A percentile compares a stretch with the other conserved stretches of the same genome.
Conservation (phyloP, 139 green algal species). For the Micromonas pusilla region DNA sequence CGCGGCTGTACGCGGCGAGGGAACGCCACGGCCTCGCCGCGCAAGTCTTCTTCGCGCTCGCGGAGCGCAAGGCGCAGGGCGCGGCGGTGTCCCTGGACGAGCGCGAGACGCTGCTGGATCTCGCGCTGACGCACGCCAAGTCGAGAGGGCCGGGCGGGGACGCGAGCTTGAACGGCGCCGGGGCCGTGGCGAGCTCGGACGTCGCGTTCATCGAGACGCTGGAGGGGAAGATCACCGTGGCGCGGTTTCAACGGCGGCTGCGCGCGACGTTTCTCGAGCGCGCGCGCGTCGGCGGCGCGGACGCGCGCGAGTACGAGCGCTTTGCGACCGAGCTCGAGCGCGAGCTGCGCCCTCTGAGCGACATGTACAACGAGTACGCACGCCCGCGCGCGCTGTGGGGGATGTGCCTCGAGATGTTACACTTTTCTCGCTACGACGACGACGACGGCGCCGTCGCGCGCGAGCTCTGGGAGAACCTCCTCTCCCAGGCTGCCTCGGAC, state of each 20-base stretch:
- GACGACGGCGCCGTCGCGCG: conserved; percentile 44
- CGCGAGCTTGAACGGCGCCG: background rate
- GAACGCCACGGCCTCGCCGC: conserved; percentile 36
- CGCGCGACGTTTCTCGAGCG: background rate
- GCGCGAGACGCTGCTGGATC: conserved; percentile 36
- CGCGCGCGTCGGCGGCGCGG: background rate
- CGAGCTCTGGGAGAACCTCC: conserved; percentile 66
- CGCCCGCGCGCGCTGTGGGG: conserved; percentile 55
- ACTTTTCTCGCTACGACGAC: conserved; percentile 49
- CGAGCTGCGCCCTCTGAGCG: conserved; percentile 7
- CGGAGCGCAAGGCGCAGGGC: conserved; percentile 41
- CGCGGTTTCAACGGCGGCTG: conserved; percentile 26
- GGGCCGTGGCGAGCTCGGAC: background rate
- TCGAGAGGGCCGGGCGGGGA: background rate
- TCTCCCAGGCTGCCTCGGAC: conserved; percentile 21
- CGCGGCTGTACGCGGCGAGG: conserved; percentile 48
- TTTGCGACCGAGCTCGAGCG: conserved; percentile 9
- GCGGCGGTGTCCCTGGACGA: conserved; percentile 46
- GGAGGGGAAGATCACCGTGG: conserved; percentile 27
- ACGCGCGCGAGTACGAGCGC: background rate
- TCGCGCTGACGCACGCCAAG: conserved; percentile 25
- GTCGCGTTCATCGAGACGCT: background rate
- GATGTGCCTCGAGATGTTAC: conserved; percentile 67
- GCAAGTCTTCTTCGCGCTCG: conserved; percentile 52
- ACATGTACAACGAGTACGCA: conserved; percentile 76